Evolutionary conservation across 176 grass and related monocot species (phyloP).

Genomic region (Panicum miliaceum): DNA sequence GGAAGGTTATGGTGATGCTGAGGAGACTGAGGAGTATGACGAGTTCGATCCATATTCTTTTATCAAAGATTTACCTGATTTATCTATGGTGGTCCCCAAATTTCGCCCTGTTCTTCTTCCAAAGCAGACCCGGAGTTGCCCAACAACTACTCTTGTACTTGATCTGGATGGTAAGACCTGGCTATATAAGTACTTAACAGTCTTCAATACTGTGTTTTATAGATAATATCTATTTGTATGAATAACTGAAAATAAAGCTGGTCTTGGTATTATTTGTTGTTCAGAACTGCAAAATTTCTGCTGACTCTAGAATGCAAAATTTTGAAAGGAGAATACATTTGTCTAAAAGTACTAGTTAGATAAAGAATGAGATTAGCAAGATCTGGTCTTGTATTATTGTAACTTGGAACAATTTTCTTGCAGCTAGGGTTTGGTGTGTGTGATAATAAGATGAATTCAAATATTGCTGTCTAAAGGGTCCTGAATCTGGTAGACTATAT

Average conservation of each 20-base stretch:
- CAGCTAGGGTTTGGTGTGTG: not conserved
- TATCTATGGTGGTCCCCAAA: constrained; percentile 81
- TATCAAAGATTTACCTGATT: constrained; percentile 89
- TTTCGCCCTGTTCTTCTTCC: constrained; percentile 90
- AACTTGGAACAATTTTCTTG: not conserved
- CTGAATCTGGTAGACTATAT: constrained; percentile 12
- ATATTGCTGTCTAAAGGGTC: not conserved
- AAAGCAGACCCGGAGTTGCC: constrained; percentile 96
- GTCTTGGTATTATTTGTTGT: not conserved
- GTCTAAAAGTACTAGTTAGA: not conserved
- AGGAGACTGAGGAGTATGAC: constrained; percentile 69
- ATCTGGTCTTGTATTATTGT: not conserved
- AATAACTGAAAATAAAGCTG: constrained; percentile 2
- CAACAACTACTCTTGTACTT: constrained; percentile 79
- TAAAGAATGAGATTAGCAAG: constrained; percentile 16
- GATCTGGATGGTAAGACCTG: constrained; percentile 88
- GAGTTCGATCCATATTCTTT: constrained; percentile 90
- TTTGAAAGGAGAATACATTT: not conserved
- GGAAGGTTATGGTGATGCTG: constrained; percentile 62
- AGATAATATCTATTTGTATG: not conserved
- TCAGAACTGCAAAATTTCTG: constrained; percentile 8
- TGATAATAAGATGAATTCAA: not conserved
- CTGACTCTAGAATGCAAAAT: not conserved
- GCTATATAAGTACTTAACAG: not conserved
- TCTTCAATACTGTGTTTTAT: not conserved